Evolutionary conservation across 75 land plant genomes (phyloP), one percentile per base, ranked within the genome.

Genomic region (Chamaecyparis obtusa): DNA sequence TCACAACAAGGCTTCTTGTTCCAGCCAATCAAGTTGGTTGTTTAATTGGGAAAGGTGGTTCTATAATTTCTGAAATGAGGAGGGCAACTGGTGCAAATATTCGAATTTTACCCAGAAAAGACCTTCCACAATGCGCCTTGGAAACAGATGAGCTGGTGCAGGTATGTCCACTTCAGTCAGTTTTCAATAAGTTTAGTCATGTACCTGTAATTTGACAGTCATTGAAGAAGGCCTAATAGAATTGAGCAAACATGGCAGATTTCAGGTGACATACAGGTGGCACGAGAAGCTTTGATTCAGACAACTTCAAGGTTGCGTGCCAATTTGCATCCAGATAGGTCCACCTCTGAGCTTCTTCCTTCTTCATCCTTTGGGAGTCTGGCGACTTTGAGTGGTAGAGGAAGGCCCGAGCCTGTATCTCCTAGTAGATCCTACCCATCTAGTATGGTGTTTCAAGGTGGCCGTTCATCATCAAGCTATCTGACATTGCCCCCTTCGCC

Each of bases 1-100:
- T 90, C 78, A 67, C 78, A 17, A 91, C 93, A 16, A 69, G 92
- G 64, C 90, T 95, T 86, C 89, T 95, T 32, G 92, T 95, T 11
- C 88, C 90, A 32, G 88, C 89, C 43, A 91, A 86, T 54, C 91
- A 92, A 81, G 88, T 93, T 60, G 95, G 96, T 54, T 93, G 92
- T 72, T 86, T 95, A 39, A 54, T 95, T 80, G 95, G 95, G 16
- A 95, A 89, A 88, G 93, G 93, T 71, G 96, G 96, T n/a, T 48
- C 88, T 24, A 88, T 92, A 67, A 91, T 95, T 35, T 87, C 95
- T 39, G 93, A 95, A 56, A 92, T 95, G 89, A 88, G 96, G 72
- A 91, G 89, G 24, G 86, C 60, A 21, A 91, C 93, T 71, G 94
- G 94, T 79, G 82, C 94, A 32, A 64, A 87, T 49, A 91, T 94